phyloP scores from a whole-genome alignment of 768 basidiomycete species.

The Cystofilobasidium macerans region DNA sequence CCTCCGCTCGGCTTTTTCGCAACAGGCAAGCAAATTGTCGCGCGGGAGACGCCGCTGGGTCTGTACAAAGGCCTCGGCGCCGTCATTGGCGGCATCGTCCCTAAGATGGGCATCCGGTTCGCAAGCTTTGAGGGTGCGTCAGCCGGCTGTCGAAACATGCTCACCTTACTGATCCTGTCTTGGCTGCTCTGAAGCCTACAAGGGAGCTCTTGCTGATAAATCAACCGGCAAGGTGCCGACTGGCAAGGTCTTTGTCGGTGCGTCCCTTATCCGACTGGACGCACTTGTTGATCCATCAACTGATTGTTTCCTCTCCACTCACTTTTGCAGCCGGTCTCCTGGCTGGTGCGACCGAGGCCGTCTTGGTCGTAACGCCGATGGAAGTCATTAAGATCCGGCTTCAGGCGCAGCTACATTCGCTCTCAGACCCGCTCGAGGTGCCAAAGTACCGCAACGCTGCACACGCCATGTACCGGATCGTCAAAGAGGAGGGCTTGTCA shows the following conservation, averaged over 20 bases:
- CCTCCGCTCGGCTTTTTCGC: slow-evolving; percentile 86
- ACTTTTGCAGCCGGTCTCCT: slow-evolving; percentile 65
- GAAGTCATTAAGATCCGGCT: slow-evolving; percentile 97
- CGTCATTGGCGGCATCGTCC: slow-evolving; percentile 89
- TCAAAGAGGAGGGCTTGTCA: slow-evolving; percentile 76
- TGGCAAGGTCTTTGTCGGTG: slow-evolving; percentile 76
- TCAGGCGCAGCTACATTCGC: slow-evolving; percentile 93
- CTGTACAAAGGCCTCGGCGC: slow-evolving; percentile 97
- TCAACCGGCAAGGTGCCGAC: slow-evolving; percentile 62
- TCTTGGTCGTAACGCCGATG: slow-evolving; percentile 94
- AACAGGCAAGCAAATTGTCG: slow-evolving; percentile 76
- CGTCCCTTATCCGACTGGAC: slow-evolving; percentile 30
- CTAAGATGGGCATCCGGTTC: slow-evolving; percentile 98
- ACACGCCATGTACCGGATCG: slow-evolving; percentile 87
- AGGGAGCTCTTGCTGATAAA: slow-evolving; percentile 53
- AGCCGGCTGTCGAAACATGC: not conserved
- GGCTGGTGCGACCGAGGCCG: slow-evolving; percentile 90
- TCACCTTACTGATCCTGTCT: not conserved
- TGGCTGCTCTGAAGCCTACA: too few species aligned
- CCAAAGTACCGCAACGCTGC: slow-evolving; percentile 94
- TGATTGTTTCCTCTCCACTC: not conserved
- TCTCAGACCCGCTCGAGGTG: slow-evolving; percentile 85
- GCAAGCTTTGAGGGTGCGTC: slow-evolving; percentile 77
- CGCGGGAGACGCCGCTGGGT: slow-evolving; percentile 84
- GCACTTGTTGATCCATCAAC: not conserved